These are phyloP conservation scores for Fragaria iinumae DNA, from an alignment of 306 rosid species.

Conservation along the genomic window DNA sequence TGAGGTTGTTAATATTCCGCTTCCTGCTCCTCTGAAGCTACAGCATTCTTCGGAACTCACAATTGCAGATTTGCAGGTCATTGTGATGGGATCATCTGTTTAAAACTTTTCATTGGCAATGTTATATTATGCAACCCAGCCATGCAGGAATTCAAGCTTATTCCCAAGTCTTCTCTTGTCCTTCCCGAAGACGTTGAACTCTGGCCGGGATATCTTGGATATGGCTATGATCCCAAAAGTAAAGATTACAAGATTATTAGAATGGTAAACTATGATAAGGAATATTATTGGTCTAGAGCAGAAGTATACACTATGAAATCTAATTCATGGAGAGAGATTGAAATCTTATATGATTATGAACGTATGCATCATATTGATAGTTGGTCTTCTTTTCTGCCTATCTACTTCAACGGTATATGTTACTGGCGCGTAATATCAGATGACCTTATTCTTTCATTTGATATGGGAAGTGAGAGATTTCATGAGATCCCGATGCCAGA, in stretches of 20 bases:
- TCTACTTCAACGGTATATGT: not conserved
- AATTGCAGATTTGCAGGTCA: not conserved
- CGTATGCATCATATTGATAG: fast-evolving
- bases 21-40: not conserved
- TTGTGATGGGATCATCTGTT: not conserved
- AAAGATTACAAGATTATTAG: not conserved
- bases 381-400: not conserved
- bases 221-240: not conserved
- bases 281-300: not conserved
- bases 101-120: not conserved
- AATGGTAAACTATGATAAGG: not conserved
- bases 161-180: not conserved
- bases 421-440: not conserved
- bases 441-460: not conserved
- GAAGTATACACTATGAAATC: not conserved
- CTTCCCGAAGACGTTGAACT: not conserved
- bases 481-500: not conserved
- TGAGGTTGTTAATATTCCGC: not conserved
- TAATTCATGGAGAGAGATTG: not conserved
- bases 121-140: not conserved
- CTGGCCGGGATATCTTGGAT: too few species aligned
- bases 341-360: too few species aligned
- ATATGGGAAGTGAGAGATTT: not conserved
- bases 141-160: not conserved
- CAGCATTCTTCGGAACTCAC: not conserved